Evolutionary conservation across 2,329 filamentous ascomycete species (phyloP).

Genomic region (Dactylellina sp.): DNA sequence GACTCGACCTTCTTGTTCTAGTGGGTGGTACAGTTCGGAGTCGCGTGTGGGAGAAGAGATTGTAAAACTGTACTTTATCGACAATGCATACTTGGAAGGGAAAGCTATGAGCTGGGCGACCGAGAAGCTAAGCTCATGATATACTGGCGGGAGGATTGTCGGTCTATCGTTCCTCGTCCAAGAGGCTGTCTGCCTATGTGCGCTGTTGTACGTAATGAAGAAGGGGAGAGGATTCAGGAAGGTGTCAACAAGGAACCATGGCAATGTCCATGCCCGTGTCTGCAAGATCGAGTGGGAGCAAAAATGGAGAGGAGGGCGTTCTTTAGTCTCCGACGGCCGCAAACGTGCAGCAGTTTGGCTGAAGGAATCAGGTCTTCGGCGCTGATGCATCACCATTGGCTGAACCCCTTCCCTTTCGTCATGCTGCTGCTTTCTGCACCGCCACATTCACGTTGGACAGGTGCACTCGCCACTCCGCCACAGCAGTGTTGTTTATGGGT

Average conservation of each 20-base stretch:
- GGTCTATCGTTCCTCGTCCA: conserved; percentile 14
- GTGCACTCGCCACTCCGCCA: background rate
- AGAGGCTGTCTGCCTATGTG: conserved; percentile 10
- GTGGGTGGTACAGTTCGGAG: background rate
- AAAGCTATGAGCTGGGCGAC: conserved; percentile 13
- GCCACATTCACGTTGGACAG: background rate
- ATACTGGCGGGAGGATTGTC: background rate
- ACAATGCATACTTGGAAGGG: conserved; percentile 19
- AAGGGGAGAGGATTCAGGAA: conserved; percentile 27
- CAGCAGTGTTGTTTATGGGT: conserved; percentile 11
- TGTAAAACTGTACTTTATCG: conserved; percentile 15
- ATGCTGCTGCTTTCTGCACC: conserved; percentile 1
- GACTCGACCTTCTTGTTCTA: conserved; percentile 8
- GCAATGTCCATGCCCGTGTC: conserved; percentile 6
- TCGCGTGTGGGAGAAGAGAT: conserved; percentile 33
- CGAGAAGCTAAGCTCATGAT: background rate
- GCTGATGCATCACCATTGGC: background rate
- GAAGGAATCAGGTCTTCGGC: background rate
- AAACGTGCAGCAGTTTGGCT: background rate
- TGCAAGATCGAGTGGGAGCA: background rate
- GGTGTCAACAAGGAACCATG: conserved; percentile 34
- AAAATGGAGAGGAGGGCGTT: conserved; percentile 2
- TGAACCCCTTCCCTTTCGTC: conserved; percentile 6
- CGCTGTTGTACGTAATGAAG: conserved; percentile 42
- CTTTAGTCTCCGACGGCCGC: background rate